A percentile compares a stretch with the other conserved stretches of the same genome.
Evolutionary conservation across 441 rosid species (phyloP).

Genomic region (Adansonia madagascariensis): DNA sequence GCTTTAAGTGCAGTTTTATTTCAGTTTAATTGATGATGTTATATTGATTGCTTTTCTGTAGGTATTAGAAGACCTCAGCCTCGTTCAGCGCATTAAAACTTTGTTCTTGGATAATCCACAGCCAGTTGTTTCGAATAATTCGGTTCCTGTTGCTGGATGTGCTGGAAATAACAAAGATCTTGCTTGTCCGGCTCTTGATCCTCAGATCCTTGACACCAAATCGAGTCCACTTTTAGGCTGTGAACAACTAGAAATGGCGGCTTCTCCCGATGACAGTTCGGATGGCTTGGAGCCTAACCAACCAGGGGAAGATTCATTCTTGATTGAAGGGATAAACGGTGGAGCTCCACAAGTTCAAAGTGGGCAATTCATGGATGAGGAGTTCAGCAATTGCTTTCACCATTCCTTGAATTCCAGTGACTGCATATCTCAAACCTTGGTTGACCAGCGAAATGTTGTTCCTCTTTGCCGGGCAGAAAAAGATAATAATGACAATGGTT

Average conservation of each 20-base stretch:
- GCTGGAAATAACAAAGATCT: slow-evolving; percentile 34
- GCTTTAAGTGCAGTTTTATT: not conserved
- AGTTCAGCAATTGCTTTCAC: slow-evolving; percentile 63
- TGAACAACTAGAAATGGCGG: slow-evolving; percentile 46
- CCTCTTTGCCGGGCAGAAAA: slow-evolving; percentile 39
- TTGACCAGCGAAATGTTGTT: slow-evolving; percentile 46
- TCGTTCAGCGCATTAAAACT: slow-evolving; percentile 61
- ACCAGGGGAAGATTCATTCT: slow-evolving; percentile 47
- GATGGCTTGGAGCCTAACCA: slow-evolving; percentile 46
- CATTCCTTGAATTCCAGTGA: slow-evolving; percentile 76
- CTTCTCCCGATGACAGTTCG: slow-evolving; percentile 57
- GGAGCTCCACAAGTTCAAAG: slow-evolving; percentile 74
- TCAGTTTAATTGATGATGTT: not conserved
- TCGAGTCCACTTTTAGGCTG: slow-evolving; percentile 41
- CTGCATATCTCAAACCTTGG: slow-evolving; percentile 69
- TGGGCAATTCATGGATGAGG: slow-evolving; percentile 76
- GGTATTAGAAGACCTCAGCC: slow-evolving; percentile 72
- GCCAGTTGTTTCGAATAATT: slow-evolving; percentile 39
- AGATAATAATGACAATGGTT: slow-evolving; percentile 27
- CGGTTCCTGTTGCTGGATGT: slow-evolving; percentile 29
- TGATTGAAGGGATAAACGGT: slow-evolving; percentile 51
- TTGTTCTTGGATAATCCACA: slow-evolving; percentile 61
- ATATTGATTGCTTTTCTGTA: slow-evolving; percentile 32
- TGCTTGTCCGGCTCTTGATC: slow-evolving; percentile 39
- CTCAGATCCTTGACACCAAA: slow-evolving; percentile 37